Evolutionary conservation across 2,329 filamentous ascomycete species (phyloP), one percentile per base, ranked within the genome.

Genomic region (Pestalotiopsis sp.): DNA sequence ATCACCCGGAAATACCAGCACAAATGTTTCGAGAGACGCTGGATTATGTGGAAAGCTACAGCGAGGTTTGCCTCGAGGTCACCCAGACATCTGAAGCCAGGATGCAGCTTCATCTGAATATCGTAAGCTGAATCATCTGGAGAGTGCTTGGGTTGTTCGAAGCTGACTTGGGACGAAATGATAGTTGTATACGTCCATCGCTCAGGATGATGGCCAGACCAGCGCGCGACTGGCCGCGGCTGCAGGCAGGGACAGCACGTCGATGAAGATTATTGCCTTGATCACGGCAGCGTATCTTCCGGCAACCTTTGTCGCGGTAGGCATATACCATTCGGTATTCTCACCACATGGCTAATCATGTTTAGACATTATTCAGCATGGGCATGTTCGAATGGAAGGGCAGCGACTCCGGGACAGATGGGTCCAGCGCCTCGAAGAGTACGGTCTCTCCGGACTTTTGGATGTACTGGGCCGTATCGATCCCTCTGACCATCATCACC

Each of bases 261-360:
- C 64, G 12, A 66, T 66, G 64, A 80, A 78, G 64, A 75, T 80
- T 5, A 80, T 82, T 38, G 77, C 80, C 3, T 74, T 75, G 45
- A 77, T 82, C 23, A 81, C 79, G 5, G 75, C 82, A 68, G 66
- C 82, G 5, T 82, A 82, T 68, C 62, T 82, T 0, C 80, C 80
- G 1, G 80, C 78, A 0, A 80, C 77, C 2, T 76, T 75, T 0
- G 78, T 82, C 7, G 78, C 80, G 9, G 61, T 64, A 49, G 25
- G 61, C 49, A 13, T 20, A 14, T 9, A n/a, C 12, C 11, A 7
- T 13, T 23, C 2, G 20, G 14, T 2, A 20, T 25, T 6, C 12
- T 13, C n/a, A n/a, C 3, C 7, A 41, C 1, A 13, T 36, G 7
- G 3, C 38, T 20, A 41, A 52, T 6, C 23, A 6, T 52, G 12